phyloP scores from a whole-genome alignment of 1,284 basidiomycete species.

The Moniliophthora roreri region DNA sequence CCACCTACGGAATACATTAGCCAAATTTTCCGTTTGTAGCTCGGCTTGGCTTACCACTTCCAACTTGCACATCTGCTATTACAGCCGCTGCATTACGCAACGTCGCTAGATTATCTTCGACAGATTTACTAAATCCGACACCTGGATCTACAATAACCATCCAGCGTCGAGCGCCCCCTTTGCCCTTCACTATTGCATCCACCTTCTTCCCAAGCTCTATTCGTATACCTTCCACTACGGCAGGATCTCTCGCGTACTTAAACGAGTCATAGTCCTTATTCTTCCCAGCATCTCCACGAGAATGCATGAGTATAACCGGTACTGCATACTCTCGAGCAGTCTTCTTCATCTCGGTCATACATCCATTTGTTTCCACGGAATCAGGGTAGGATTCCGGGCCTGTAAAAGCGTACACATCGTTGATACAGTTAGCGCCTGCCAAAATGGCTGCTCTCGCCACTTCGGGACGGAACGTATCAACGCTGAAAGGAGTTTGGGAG shows the following conservation, averaged over 20 bases:
- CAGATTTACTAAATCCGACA: conserved; percentile 91
- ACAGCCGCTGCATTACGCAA: conserved; percentile 55
- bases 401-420: conserved; percentile 87
- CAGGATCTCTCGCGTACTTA: conserved; percentile 34
- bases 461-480: conserved; percentile 90
- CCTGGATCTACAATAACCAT: conserved; percentile 92
- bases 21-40: conserved; percentile 3
- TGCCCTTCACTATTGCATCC: conserved; percentile 64
- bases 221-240: conserved; percentile 72
- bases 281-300: conserved; percentile 75
- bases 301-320: conserved; percentile 93
- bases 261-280: conserved; percentile 70
- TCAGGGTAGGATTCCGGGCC: conserved; percentile 57
- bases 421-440: conserved; percentile 92
- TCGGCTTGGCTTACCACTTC: conserved; percentile 20
- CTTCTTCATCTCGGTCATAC: conserved; percentile 61
- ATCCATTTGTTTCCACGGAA: conserved; percentile 27
- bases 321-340: conserved; percentile 63
- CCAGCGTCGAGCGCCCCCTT: conserved; percentile 84
- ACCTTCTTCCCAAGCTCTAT: conserved; percentile 77
- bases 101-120: conserved; percentile 74
- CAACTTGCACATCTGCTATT: conserved; percentile 38
- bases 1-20: conserved; percentile 12
- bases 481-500: conserved; percentile 62
- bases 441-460: conserved; percentile 79